Conservation (phyloP, 2,329 filamentous ascomycete genomes). For the Pyrenochaeta sp. region DNA sequence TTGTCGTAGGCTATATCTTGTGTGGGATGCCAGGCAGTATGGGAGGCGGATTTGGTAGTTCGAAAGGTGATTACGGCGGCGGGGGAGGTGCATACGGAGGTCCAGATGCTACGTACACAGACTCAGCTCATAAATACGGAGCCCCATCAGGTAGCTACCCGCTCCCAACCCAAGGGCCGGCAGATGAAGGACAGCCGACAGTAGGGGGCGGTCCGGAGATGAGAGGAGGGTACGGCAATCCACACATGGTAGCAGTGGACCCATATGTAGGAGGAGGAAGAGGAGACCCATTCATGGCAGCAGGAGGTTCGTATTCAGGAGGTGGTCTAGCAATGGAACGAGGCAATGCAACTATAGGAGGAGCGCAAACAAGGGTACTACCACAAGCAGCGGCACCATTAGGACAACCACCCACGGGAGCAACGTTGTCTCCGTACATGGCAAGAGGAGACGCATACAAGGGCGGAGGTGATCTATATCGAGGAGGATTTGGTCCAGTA, state of each 20-base stretch:
- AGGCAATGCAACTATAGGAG: not conserved
- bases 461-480: not conserved
- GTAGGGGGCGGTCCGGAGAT: not conserved
- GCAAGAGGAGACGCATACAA: not conserved
- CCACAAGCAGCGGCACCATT: not conserved
- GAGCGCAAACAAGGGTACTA: not conserved
- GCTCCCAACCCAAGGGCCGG: not conserved
- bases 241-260: not conserved
- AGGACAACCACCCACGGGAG: not conserved
- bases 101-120: not conserved
- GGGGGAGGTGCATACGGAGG: not conserved
- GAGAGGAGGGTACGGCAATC: not conserved
- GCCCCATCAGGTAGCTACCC: not conserved
- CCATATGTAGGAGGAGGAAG: not conserved
- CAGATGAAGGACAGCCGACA: not conserved
- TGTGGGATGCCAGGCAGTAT: constrained; percentile 5
- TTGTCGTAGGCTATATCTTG: constrained; percentile 7
- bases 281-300: not conserved
- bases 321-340: not conserved
- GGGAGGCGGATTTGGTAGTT: not conserved
- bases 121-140: not conserved
- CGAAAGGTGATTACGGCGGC: not conserved
- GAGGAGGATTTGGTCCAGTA: not conserved
- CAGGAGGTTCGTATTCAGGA: not conserved
- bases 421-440: not conserved